Evolutionary conservation across 805 yeast genomes (phyloP).

Genomic region (Saccharomyces mikatae): DNA sequence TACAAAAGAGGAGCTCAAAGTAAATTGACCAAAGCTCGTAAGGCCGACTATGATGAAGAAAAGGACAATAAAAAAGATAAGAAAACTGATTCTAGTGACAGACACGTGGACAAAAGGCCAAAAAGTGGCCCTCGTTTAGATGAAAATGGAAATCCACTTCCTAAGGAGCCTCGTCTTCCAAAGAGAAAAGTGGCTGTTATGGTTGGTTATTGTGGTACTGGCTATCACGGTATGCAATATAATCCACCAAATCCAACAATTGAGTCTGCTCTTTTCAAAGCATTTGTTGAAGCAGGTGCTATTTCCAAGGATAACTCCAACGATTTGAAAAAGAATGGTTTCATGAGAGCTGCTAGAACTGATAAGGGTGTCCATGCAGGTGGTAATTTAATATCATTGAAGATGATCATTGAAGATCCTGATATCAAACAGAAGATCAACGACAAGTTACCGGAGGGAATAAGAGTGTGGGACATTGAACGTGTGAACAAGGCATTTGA

Average conservation of each 20-base stretch:
- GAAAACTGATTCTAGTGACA: slow-evolving; percentile 3
- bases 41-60: slow-evolving; percentile 18
- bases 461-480: slow-evolving; percentile 87
- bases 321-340: slow-evolving; percentile 80
- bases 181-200: slow-evolving; percentile 84
- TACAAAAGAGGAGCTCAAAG: slow-evolving; percentile 37
- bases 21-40: slow-evolving; percentile 29
- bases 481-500: slow-evolving; percentile 87
- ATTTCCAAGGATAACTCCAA: slow-evolving; percentile 77
- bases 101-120: slow-evolving; percentile 13
- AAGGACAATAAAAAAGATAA: slow-evolving; percentile 1
- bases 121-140: slow-evolving; percentile 30
- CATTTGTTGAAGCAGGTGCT: slow-evolving; percentile 82
- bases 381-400: slow-evolving; percentile 80
- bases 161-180: slow-evolving; percentile 58
- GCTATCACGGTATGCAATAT: slow-evolving; percentile 92
- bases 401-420: slow-evolving; percentile 53
- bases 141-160: slow-evolving; percentile 54
- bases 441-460: slow-evolving; percentile 67
- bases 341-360: slow-evolving; percentile 80
- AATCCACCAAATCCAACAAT: slow-evolving; percentile 85
- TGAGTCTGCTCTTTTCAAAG: slow-evolving; percentile 80
- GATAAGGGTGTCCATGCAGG: slow-evolving; percentile 98
- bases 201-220: slow-evolving; percentile 94
- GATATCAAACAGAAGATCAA: slow-evolving; percentile 71